Evolutionary conservation across 2,329 filamentous ascomycete genomes (phyloP), one percentile per base, ranked within the genome.

Genomic region (Aspergillus fumigatiaffinis): DNA sequence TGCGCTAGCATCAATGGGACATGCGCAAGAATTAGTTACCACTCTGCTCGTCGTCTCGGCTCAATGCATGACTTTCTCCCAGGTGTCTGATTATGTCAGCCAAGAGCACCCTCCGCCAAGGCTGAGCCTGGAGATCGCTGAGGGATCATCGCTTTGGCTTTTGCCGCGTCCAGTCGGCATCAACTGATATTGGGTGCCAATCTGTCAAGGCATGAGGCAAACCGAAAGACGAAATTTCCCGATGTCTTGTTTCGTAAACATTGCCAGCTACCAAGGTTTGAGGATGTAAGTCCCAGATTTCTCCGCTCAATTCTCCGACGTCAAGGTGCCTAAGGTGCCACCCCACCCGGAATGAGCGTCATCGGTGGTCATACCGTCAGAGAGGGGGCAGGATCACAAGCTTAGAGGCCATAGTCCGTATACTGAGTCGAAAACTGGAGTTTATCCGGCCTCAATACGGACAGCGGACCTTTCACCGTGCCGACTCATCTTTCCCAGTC

Each of bases 1-100:
- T 44, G 51, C 53, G 7, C 32, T 38, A 17, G 32, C 42, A 49
- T 50, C 26, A 20, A 47, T 25, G 35, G 20, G 26, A 52, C 23
- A 38, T 38, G 44, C 44, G 44, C 44, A 8, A 47, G 23, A 8
- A 47, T 47, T 8, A 12, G n/a, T 12, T 21, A 8, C 21, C 26
- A 46, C 50, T 57, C 38, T 53, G 47, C 44, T 57, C 55, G 17
- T 25, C 21, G 17, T 55, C 48, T 23, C 44, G 28, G 53, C 32
- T 55, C 25, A 29, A 54, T 32, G 23, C n/a, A 50, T 41, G 32
- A 28, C 29, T 14, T 21, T 7, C 21, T 29, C 52, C 32, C 46
- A 42, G 32, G 32, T 21, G 32, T 28, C 49, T 17, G 44, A 42
- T 54, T 54, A 54, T 50, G 52, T 54, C 52, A 54, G 52, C 52